Evolutionary conservation across 2,329 filamentous ascomycete species (phyloP).

Genomic region (Sclerotinia nivalis): DNA sequence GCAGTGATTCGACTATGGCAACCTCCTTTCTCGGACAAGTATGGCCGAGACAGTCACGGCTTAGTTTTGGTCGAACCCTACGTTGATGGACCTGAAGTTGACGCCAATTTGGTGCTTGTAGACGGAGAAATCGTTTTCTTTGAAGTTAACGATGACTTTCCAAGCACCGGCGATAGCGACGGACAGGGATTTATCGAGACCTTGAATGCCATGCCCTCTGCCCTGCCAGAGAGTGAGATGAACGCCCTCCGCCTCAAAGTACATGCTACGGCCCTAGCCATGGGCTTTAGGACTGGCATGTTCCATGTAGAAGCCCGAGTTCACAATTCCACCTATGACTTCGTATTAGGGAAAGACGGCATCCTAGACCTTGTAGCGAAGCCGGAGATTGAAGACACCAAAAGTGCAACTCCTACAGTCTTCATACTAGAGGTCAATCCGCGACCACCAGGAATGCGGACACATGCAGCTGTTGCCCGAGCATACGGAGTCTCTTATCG

Average conservation of each 20-base stretch:
- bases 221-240: not conserved
- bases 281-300: not conserved
- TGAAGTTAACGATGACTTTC: slow-evolving; percentile 10
- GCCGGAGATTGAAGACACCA: not conserved
- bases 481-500: not conserved
- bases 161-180: not conserved
- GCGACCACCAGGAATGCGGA: slow-evolving; percentile 1
- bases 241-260: not conserved
- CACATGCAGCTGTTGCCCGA: slow-evolving; percentile 1
- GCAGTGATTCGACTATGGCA: slow-evolving; percentile 3
- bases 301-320: not conserved
- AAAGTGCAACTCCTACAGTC: not conserved
- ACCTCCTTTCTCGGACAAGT: slow-evolving; percentile 1
- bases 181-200: not conserved
- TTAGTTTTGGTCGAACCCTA: slow-evolving; percentile 3
- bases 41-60: not conserved
- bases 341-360: not conserved
- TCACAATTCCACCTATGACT: not conserved
- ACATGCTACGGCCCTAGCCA: not conserved
- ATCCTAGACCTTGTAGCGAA: not conserved
- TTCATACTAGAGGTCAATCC: slow-evolving; percentile 1
- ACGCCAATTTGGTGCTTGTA: not conserved
- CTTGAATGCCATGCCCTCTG: not conserved
- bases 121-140: slow-evolving; percentile 4
- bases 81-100: slow-evolving; percentile 1